Conservation (phyloP, 108 stramenopile species). For the Nannochloropsis salina region DNA sequence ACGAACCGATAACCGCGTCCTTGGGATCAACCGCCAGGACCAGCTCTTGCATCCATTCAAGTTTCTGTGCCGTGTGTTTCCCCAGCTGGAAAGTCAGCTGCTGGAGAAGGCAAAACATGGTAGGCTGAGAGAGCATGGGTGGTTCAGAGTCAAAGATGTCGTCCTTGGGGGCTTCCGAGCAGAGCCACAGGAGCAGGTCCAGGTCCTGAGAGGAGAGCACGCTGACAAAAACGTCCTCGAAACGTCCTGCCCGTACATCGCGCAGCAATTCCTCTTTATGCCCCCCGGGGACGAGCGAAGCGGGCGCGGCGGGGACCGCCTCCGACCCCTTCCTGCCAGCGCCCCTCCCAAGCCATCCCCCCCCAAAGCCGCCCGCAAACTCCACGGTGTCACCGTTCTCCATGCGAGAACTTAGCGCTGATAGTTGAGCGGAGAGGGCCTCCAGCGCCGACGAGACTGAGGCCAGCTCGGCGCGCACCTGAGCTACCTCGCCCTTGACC, state of each 20-base stretch:
- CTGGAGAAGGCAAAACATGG: neutral
- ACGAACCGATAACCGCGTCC: neutral
- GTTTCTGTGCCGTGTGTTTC: neutral
- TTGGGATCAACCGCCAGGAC: neutral
- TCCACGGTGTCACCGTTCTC: neutral
- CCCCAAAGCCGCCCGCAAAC: neutral
- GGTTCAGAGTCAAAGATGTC: neutral
- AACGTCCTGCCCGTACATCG: neutral
- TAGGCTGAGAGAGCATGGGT: neutral
- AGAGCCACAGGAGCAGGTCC: neutral
- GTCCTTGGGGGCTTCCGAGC: neutral
- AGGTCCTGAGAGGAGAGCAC: neutral
- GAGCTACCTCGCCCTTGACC: neutral
- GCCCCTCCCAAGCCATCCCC: too few relatives aligned
- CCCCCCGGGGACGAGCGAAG: neutral
- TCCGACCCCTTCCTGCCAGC: neutral
- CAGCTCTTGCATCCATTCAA: slow-evolving; percentile 7
- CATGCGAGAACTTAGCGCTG: neutral
- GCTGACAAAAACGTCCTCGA: neutral
- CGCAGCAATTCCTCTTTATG: neutral
- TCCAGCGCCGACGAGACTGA: neutral
- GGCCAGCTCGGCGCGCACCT: slow-evolving; percentile 1
- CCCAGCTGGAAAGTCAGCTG: neutral
- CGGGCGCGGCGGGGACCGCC: neutral
- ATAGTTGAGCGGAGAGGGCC: neutral